Conservation (phyloP, 768 basidiomycete genomes). For the Mycena galopus region DNA sequence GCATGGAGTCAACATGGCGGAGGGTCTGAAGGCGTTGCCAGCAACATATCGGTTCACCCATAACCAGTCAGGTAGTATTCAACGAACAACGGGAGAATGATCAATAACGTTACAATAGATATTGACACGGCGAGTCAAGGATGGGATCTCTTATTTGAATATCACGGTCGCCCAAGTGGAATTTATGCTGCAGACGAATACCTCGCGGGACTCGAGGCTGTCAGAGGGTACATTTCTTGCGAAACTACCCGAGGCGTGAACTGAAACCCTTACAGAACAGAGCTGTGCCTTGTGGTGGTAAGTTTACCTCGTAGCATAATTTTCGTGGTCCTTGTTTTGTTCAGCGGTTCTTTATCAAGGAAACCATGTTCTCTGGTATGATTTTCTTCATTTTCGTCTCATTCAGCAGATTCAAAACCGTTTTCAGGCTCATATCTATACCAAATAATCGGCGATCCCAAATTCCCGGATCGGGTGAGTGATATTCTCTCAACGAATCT, state of each 20-base stretch:
- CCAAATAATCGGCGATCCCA: conserved; percentile 67
- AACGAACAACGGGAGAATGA: not conserved
- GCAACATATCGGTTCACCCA: conserved; percentile 68
- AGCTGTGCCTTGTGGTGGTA: conserved; percentile 67
- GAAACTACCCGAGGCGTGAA: too few species aligned
- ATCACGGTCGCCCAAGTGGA: conserved; percentile 68
- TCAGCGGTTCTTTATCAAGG: conserved; percentile 48
- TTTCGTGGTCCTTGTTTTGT: not conserved
- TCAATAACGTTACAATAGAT: conserved; percentile 45
- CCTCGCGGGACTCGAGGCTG: conserved; percentile 67
- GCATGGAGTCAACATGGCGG: conserved; percentile 73
- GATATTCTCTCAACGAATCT: not conserved
- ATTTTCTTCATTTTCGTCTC: too few species aligned
- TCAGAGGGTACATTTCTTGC: conserved; percentile 55
- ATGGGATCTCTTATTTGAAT: conserved; percentile 70
- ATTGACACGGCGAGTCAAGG: conserved; percentile 62
- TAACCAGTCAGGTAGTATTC: conserved; percentile 62
- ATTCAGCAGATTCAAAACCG: too few species aligned
- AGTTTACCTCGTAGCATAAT: conserved; percentile 29
- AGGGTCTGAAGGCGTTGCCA: conserved; percentile 68
- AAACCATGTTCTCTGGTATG: conserved; percentile 75
- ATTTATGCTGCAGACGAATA: conserved; percentile 71
- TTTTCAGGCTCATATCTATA: conserved; percentile 68
- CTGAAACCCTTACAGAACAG: conserved; percentile 52
- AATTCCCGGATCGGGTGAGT: conserved; percentile 62